These are phyloP conservation scores for Phaeolepiota aurea DNA, from an alignment of 768 basidiomycete species.

Conservation along the genomic window DNA sequence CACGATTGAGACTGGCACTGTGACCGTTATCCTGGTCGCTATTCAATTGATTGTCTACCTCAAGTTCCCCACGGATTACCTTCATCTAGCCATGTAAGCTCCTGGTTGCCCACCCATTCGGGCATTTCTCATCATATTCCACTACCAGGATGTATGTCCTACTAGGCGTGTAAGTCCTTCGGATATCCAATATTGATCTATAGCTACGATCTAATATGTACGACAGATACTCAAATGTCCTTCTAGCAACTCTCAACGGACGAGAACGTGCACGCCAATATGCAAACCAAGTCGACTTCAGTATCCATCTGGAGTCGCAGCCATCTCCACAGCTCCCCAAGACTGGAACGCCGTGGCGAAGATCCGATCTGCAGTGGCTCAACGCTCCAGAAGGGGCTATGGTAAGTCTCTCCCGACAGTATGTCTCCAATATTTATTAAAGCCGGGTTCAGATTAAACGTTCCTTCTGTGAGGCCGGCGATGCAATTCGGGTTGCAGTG, in stretches of 20 bases:
- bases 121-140: background rate
- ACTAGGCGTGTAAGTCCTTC: background rate
- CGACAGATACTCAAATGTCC: constrained; percentile 1
- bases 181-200: no score
- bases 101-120: background rate
- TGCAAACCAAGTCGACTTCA: constrained; percentile 1
- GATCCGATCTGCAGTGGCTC: background rate
- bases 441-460: background rate
- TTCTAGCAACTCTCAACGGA: constrained; percentile 2
- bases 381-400: background rate
- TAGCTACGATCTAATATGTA: no score
- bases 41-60: constrained; percentile 6
- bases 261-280: constrained; percentile 3
- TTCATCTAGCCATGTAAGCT: constrained; percentile 1
- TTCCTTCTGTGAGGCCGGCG: background rate
- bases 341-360: background rate
- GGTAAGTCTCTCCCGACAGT: background rate
- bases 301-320: background rate
- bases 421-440: background rate
- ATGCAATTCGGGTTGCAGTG: no score
- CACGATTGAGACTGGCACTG: constrained; percentile 9
- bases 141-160: constrained; percentile 1
- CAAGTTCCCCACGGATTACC: background rate
- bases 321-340: background rate
- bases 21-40: constrained; percentile 6